phyloP scores from a whole-genome alignment of 768 basidiomycete genomes.

The Lyophyllum atratum region DNA sequence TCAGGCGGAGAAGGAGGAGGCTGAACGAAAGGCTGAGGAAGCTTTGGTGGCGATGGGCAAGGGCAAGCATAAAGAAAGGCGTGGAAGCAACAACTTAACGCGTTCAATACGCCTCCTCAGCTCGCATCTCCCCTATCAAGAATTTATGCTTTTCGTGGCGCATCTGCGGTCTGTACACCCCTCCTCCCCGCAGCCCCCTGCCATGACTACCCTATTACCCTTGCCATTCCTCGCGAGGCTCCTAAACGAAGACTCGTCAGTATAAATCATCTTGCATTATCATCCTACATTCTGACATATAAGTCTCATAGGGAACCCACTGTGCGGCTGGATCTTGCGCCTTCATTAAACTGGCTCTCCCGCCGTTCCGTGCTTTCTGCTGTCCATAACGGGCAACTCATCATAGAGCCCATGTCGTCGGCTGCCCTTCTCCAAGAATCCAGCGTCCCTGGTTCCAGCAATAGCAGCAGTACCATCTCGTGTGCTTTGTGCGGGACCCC shows the following conservation, averaged over 20 bases:
- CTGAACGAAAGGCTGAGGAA: constrained; percentile 53
- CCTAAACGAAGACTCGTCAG: constrained; percentile 82
- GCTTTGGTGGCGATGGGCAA: constrained; percentile 60
- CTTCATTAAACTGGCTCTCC: constrained; percentile 92
- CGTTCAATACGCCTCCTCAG: constrained; percentile 53
- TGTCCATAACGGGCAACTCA: constrained; percentile 84
- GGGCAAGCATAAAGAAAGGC: constrained; percentile 64
- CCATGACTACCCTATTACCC: constrained; percentile 71
- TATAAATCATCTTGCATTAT: constrained; percentile 26
- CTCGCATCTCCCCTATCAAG: constrained; percentile 75
- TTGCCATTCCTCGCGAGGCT: constrained; percentile 80
- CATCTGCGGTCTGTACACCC: constrained; percentile 76
- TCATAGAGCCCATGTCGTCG: constrained; percentile 82
- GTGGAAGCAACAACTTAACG: constrained; percentile 26
- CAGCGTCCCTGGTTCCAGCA: constrained; percentile 46
- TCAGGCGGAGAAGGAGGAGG: constrained; percentile 63
- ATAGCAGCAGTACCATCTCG: constrained; percentile 51
- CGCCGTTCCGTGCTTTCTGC: constrained; percentile 82
- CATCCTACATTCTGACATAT: constrained; percentile 14
- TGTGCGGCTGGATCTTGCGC: constrained; percentile 89
- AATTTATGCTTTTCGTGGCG: constrained; percentile 75
- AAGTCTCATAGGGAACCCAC: constrained; percentile 74
- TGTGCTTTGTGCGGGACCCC: constrained; percentile 81
- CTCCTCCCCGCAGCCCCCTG: constrained; percentile 59
- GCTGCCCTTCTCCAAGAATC: constrained; percentile 58